Evolutionary conservation across 83 land plant genomes (phyloP).

Genomic region (Isoetes engelmannii): DNA sequence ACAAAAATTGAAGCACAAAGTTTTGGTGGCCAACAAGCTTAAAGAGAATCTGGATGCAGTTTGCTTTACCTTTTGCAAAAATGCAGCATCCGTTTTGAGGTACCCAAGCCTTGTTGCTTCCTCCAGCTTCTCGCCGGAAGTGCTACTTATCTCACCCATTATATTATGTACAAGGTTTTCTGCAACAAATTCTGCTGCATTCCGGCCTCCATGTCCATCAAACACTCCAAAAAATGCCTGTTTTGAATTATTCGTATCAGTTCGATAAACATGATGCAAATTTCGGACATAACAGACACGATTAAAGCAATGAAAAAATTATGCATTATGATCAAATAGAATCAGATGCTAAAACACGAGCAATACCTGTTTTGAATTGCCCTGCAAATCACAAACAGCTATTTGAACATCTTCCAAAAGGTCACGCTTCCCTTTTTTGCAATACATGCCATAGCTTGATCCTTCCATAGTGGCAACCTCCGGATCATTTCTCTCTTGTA

Average conservation of each 20-base stretch:
- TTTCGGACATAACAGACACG: neutral
- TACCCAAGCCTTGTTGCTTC: slow-evolving; percentile 49
- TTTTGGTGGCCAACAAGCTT: neutral
- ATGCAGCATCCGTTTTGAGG: slow-evolving; percentile 43
- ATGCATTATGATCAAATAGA: neutral
- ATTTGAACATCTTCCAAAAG: neutral
- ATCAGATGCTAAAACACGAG: neutral
- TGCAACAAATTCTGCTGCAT: slow-evolving; percentile 58
- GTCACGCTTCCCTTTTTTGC: slow-evolving; percentile 7
- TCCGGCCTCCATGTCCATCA: slow-evolving; percentile 73
- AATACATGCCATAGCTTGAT: neutral
- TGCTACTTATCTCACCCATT: slow-evolving; percentile 14
- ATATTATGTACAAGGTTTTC: slow-evolving; percentile 39
- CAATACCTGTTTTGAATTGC: slow-evolving; percentile 3
- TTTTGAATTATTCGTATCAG: neutral
- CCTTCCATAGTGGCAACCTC: neutral
- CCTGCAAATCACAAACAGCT: neutral
- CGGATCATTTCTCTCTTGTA: neutral
- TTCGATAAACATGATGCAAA: neutral
- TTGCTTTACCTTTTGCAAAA: slow-evolving; percentile 23
- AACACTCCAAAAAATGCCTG: slow-evolving; percentile 85
- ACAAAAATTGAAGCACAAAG: neutral
- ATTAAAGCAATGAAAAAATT: neutral
- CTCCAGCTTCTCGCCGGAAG: slow-evolving; percentile 10
- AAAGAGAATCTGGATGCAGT: neutral